A percentile compares a stretch with the other conserved stretches of the same genome.
phyloP scores from a whole-genome alignment of 495 filamentous ascomycete species.

The Thozetella sp. region DNA sequence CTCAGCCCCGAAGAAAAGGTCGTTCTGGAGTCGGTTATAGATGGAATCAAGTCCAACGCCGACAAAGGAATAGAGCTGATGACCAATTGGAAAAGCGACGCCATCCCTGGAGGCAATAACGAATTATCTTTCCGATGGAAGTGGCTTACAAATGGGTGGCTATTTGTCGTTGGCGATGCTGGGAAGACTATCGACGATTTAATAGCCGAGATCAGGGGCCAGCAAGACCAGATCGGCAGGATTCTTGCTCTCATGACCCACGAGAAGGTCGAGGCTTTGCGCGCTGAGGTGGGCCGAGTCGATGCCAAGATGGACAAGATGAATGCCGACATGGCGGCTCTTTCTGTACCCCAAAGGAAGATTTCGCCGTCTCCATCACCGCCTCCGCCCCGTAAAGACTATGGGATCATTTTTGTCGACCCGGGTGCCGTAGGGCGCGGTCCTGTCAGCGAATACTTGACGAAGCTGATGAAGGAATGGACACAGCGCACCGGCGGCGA shows the following conservation, averaged over 20 bases:
- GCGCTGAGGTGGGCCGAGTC: background rate
- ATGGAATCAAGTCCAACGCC: background rate
- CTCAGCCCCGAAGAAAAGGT: background rate
- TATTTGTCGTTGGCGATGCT: background rate
- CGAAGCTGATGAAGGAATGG: background rate
- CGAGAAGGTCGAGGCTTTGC: background rate
- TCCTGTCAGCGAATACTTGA: background rate
- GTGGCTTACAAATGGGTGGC: background rate
- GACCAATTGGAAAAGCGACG: background rate
- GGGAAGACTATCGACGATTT: background rate
- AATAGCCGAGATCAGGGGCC: background rate
- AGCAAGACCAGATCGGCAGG: background rate
- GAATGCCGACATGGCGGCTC: background rate
- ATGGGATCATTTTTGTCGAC: conserved; percentile 2
- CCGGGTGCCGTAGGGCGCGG: background rate
- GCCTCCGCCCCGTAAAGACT: background rate
- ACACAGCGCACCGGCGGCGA: background rate
- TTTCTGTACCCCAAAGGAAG: background rate
- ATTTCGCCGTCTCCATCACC: background rate
- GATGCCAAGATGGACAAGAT: background rate
- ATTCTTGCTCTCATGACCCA: background rate
- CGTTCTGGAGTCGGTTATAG: background rate
- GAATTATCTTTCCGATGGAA: background rate
- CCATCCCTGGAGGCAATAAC: background rate
- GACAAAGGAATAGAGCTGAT: background rate